Conservation (phyloP, 768 basidiomycete species). For the Suillus hirtellus region DNA sequence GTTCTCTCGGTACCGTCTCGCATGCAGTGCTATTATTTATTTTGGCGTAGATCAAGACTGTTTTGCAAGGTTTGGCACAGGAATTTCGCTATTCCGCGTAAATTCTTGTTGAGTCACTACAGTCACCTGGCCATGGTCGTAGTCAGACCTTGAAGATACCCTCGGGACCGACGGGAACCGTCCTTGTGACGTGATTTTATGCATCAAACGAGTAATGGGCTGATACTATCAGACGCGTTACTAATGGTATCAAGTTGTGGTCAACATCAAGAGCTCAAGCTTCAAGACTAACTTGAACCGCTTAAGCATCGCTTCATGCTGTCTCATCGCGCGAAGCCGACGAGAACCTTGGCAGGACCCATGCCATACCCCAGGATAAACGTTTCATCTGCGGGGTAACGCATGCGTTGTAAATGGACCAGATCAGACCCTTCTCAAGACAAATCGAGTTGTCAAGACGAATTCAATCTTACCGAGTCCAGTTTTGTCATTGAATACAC, state of each 20-base stretch:
- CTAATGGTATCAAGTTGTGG: background rate
- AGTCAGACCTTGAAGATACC: no score
- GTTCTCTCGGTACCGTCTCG: background rate
- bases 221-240: background rate
- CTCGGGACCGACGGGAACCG: no score
- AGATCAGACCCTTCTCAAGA: background rate
- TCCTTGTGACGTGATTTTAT: no score
- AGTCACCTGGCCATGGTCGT: no score
- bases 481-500: background rate
- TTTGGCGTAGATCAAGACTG: no score
- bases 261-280: background rate
- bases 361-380: no score
- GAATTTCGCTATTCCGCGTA: no score
- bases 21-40: background rate
- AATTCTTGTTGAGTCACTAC: no score
- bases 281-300: no score
- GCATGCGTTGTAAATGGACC: background rate
- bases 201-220: no score
- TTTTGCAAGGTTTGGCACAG: no score
- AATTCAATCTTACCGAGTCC: background rate
- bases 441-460: background rate
- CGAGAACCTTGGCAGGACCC: background rate
- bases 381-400: background rate
- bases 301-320: no score
- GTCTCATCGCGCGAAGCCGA: conserved; percentile 1